Conservation (phyloP, 2,329 filamentous ascomycete genomes). For the Hypoxylon sp. region DNA sequence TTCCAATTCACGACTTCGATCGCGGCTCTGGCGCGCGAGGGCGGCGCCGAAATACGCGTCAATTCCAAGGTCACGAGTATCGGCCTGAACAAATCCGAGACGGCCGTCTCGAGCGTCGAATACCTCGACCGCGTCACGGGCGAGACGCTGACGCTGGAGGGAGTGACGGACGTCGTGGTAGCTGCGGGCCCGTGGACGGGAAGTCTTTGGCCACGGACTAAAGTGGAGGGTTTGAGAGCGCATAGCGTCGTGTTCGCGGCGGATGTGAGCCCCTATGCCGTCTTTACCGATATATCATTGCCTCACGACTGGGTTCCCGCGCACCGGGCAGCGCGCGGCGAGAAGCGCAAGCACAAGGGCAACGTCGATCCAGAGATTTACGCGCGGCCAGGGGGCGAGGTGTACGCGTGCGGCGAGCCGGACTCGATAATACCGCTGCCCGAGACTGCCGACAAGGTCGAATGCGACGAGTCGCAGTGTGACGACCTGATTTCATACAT, state of each 20-base stretch:
- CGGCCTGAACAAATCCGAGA: constrained; percentile 62
- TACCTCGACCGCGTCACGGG: constrained; percentile 66
- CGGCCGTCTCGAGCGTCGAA: constrained; percentile 72
- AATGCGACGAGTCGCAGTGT: constrained; percentile 81
- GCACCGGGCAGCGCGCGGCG: constrained; percentile 63
- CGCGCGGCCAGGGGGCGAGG: constrained; percentile 86
- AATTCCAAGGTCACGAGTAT: constrained; percentile 78
- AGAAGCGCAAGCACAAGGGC: constrained; percentile 69
- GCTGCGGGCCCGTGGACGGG: constrained; percentile 76
- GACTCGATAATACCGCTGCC: constrained; percentile 84
- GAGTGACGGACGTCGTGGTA: constrained; percentile 69
- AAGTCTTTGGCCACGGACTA: constrained; percentile 69
- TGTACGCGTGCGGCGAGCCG: constrained; percentile 94
- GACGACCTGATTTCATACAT: constrained; percentile 90
- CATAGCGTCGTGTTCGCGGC: constrained; percentile 77
- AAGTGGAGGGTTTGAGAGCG: constrained; percentile 71
- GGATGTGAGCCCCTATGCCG: constrained; percentile 78
- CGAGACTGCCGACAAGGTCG: constrained; percentile 79
- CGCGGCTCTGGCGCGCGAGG: constrained; percentile 79
- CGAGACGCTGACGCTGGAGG: constrained; percentile 56
- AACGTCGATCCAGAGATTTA: constrained; percentile 93
- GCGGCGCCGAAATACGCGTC: constrained; percentile 76
- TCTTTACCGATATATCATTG: constrained; percentile 89
- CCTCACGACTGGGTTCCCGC: constrained; percentile 73
- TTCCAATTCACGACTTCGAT: constrained; percentile 91